Base-by-base conservation (phyloP, 208 protist species). In the Borovskyia barvae region DNA sequence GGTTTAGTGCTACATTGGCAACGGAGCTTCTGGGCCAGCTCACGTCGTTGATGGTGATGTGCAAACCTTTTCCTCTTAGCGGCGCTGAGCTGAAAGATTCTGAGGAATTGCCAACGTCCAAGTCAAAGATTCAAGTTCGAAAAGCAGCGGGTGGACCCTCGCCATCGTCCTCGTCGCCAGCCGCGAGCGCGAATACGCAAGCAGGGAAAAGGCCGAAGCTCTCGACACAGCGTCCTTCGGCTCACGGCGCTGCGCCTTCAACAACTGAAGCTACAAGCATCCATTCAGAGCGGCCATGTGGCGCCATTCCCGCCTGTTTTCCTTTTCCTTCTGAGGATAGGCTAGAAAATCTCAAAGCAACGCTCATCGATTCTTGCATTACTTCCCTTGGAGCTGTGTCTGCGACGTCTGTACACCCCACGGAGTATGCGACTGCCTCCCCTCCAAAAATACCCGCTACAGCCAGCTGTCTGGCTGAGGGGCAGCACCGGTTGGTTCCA, bases 21-120 rank as follows among this genome's bases (percentile, higher is more conserved):
- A 73, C 70, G 47, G 77, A 85, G 48, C 22, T 83, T 33, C 50
- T 87, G 20, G 54, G 66, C 7, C 56, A 82, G 51, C 47, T 65
- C 22, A 65, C 66, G 5, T 68, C 73, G 19, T 52, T 80, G 9
- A 58, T 74, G 53, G 65, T 72, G 51, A n/a, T 62, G 30, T 66
- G 62, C 45, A 43, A n/a, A 22, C 65, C 72, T 0, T 59, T 69
- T 15, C 51, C 57, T n/a, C 66, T 78, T 9, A 43, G 40, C 33
- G 60, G 61, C 39, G 42, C 25, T 2, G 35, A 55, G 25, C 28
- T 69, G 7, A 29, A 41, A 17, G 53, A 62, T n/a, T 54, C 53
- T 7, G 20, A 25, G 5, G 9, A 25, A 3, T 22, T n/a, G 3
- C 9, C 1, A 56, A 45, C 8, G 24, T 19, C 24, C 29, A 20